Evolutionary conservation across 768 basidiomycete genomes (phyloP).

Genomic region (Pleurotus tuoliensis): DNA sequence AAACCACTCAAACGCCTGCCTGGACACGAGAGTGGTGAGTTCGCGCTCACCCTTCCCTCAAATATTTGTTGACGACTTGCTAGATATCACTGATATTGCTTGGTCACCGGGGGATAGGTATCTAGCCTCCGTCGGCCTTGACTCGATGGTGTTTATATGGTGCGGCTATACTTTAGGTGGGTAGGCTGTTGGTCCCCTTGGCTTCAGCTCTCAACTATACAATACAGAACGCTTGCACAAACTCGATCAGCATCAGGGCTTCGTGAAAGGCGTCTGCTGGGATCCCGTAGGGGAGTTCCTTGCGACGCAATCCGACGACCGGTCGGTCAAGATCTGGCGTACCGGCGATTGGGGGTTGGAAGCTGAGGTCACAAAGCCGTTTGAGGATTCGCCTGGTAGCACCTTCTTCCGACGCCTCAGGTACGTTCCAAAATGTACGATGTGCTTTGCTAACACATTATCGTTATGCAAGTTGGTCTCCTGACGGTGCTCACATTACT

Average conservation of each 20-base stretch:
- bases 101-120: conserved; percentile 94
- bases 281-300: conserved; percentile 97
- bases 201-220: conserved; percentile 4
- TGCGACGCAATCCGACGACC: conserved; percentile 97
- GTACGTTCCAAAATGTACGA: conserved; percentile 24
- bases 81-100: conserved; percentile 93
- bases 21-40: conserved; percentile 90
- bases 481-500: conserved; percentile 97
- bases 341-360: conserved; percentile 90
- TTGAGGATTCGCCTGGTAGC: conserved; percentile 89
- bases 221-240: conserved; percentile 71
- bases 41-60: neutral
- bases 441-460: neutral
- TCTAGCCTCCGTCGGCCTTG: conserved; percentile 90
- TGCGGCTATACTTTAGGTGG: conserved; percentile 86
- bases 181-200: conserved; percentile 16
- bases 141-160: conserved; percentile 91
- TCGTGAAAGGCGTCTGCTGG: conserved; percentile 98
- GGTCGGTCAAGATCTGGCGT: conserved; percentile 95
- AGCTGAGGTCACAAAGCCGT: conserved; percentile 83
- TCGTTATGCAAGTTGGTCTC: conserved; percentile 78
- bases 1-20: conserved; percentile 88
- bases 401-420: conserved; percentile 58
- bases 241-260: conserved; percentile 88
- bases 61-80: conserved; percentile 2